A percentile compares a stretch with the other conserved stretches of the same genome.
These are phyloP conservation scores for Botrytis fragariae DNA, from an alignment of 2,329 filamentous ascomycete species.

Conservation along the genomic window DNA sequence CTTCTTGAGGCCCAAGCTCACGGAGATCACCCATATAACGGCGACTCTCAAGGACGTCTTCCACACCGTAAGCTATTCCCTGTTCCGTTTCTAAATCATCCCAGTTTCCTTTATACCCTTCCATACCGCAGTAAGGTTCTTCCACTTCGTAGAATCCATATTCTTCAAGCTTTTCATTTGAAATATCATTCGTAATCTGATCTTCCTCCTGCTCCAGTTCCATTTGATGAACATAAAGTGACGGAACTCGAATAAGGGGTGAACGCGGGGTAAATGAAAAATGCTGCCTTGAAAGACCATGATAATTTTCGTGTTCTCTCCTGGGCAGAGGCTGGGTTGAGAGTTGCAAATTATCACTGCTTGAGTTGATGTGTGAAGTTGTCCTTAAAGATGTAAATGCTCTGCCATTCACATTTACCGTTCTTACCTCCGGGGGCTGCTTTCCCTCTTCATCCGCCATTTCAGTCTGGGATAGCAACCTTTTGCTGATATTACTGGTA, in stretches of 20 bases:
- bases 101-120: background rate
- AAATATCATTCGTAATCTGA: background rate
- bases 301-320: background rate
- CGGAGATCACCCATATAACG: background rate
- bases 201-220: conserved; percentile 4
- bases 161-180: background rate
- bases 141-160: background rate
- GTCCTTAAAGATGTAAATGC: too few species aligned
- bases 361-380: background rate
- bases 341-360: background rate
- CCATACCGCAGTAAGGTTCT: background rate
- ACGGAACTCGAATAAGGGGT: background rate
- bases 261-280: conserved; percentile 6
- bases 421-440: background rate
- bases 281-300: background rate
- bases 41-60: background rate
- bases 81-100: background rate
- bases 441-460: too few species aligned
- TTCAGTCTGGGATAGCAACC: background rate
- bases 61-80: background rate
- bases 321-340: too few species aligned
- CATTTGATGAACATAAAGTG: conserved; percentile 9
- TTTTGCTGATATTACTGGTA: background rate
- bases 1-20: background rate
- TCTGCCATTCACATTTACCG: background rate